Evolutionary conservation across 2,329 filamentous ascomycete species (phyloP).

Genomic region (Talaromyces sp.): DNA sequence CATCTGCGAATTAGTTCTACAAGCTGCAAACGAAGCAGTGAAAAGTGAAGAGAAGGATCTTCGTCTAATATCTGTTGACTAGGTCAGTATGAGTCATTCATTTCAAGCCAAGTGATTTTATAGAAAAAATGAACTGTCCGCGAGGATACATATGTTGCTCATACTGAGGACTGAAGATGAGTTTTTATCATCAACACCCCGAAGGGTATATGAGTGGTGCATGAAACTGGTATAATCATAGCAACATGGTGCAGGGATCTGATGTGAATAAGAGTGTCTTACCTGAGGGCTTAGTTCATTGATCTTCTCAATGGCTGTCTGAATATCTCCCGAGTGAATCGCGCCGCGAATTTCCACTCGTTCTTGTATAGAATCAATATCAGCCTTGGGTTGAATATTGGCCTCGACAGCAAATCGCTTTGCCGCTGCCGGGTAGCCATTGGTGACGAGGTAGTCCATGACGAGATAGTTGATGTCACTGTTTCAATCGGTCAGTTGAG

Average conservation of each 20-base stretch:
- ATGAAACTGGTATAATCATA: conserved; percentile 99
- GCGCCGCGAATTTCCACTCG: conserved; percentile 78
- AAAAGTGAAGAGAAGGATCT: conserved; percentile 80
- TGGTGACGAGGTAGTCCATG: conserved; percentile 93
- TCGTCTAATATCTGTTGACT: conserved; percentile 72
- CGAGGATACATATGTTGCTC: conserved; percentile 51
- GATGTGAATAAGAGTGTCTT: conserved; percentile 40
- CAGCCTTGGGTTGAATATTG: conserved; percentile 71
- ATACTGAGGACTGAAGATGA: conserved; percentile 82
- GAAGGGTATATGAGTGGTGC: conserved; percentile 98
- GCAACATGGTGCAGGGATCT: conserved; percentile 39
- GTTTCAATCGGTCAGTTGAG: conserved; percentile 29
- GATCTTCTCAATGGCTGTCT: conserved; percentile 77
- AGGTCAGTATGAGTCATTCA: not conserved
- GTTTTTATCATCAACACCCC: conserved; percentile 82
- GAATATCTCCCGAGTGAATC: conserved; percentile 81
- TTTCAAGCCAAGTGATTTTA: conserved; percentile 5
- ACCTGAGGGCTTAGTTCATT: conserved; percentile 92
- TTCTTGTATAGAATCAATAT: conserved; percentile 68
- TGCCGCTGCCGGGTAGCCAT: conserved; percentile 89
- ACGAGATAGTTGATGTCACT: conserved; percentile 96
- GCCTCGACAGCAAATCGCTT: conserved; percentile 92
- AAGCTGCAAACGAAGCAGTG: conserved; percentile 81
- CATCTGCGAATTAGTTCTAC: conserved; percentile 86
- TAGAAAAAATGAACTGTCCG: not conserved